phyloP scores from a whole-genome alignment of 2,329 filamentous ascomycete species.

The Aureobasidium musti region DNA sequence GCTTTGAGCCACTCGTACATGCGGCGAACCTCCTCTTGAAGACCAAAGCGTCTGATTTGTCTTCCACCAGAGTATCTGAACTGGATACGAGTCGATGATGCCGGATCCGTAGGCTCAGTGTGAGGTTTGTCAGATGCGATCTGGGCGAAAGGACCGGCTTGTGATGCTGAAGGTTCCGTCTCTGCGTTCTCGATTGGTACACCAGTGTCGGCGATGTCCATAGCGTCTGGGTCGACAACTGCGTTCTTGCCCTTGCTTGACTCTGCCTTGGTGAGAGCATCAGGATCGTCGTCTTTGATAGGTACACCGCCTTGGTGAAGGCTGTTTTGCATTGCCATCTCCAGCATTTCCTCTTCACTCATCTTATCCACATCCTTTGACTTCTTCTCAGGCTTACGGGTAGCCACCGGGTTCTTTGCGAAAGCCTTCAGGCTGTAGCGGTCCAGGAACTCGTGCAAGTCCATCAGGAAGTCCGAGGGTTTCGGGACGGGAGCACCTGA shows the following conservation, averaged over 20 bases:
- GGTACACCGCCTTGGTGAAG: conserved; percentile 51
- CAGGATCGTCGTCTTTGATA: conserved; percentile 73
- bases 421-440: conserved; percentile 86
- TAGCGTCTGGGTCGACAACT: conserved; percentile 45
- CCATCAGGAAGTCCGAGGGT: conserved; percentile 79
- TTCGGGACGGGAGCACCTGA: conserved; percentile 77
- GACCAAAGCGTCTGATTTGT: conserved; percentile 80
- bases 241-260: conserved; percentile 56
- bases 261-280: conserved; percentile 75
- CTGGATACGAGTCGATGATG: conserved; percentile 82
- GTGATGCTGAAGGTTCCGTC: conserved; percentile 37
- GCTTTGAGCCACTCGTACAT: conserved; percentile 98
- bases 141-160: conserved; percentile 60
- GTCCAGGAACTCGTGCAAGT: conserved; percentile 94
- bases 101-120: conserved; percentile 72
- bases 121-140: conserved; percentile 76
- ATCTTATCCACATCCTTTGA: conserved; percentile 79
- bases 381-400: conserved; percentile 64
- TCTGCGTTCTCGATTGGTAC: conserved; percentile 32
- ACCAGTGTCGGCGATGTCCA: conserved; percentile 38
- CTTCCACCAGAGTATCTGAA: conserved; percentile 84
- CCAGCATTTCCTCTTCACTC: conserved; percentile 96
- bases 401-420: conserved; percentile 90
- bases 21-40: conserved; percentile 73
- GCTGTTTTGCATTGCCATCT: conserved; percentile 90